Conservation (phyloP, 2,329 filamentous ascomycete species). For the Diaporthe longicolla region DNA sequence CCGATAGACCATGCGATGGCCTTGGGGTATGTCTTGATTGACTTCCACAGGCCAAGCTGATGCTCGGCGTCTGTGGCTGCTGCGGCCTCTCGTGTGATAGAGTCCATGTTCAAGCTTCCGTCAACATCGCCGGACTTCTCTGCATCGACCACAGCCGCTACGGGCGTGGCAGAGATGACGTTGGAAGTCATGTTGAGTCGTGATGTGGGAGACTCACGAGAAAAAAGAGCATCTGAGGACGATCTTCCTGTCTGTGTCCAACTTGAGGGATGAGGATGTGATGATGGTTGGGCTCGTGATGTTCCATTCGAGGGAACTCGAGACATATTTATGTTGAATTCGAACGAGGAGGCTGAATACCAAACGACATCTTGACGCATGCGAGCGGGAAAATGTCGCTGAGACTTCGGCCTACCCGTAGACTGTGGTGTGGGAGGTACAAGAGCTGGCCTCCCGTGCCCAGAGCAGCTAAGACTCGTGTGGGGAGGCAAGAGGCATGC, state of each 20-base stretch:
- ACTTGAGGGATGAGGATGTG: not conserved
- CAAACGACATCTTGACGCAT: constrained; percentile 9
- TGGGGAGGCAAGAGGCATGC: not conserved
- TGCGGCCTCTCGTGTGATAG: constrained; percentile 21
- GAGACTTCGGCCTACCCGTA: constrained; percentile 24
- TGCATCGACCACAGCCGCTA: constrained; percentile 8
- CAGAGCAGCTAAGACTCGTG: constrained; percentile 11
- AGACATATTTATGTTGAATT: constrained; percentile 17
- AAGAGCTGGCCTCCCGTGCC: not conserved
- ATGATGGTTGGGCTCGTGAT: not conserved
- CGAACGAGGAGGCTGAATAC: not conserved
- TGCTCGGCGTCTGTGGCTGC: constrained; percentile 52
- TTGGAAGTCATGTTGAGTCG: not conserved
- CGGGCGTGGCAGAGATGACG: constrained; percentile 18
- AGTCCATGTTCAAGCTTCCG: constrained; percentile 19
- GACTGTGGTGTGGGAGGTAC: constrained; percentile 14
- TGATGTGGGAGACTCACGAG: not conserved
- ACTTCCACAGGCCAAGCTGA: constrained; percentile 57
- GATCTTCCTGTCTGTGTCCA: not conserved
- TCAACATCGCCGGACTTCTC: constrained; percentile 9
- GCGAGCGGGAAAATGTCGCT: constrained; percentile 29
- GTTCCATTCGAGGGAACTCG: not conserved
- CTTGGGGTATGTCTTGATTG: constrained; percentile 60
- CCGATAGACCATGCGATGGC: constrained; percentile 64
- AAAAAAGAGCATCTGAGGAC: not conserved